Conservation (phyloP, 1,284 basidiomycete genomes). For the Cryptococcus sp. region DNA sequence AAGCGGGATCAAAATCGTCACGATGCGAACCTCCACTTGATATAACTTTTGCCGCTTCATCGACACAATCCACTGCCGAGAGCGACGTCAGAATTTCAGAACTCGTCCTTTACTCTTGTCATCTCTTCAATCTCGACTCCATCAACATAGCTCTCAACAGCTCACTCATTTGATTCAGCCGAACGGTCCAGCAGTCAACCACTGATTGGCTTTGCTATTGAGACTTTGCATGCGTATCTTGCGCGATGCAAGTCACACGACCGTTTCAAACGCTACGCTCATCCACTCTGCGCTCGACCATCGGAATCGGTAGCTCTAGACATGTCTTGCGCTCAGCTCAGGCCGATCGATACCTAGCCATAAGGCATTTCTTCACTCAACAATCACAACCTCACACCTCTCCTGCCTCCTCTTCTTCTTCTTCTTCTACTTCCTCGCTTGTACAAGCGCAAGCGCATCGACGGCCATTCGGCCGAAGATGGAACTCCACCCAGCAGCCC, state of each 20-base stretch:
- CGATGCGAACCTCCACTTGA: background rate
- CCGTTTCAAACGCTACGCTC: conserved; percentile 6
- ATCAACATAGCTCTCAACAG: background rate
- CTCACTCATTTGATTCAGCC: background rate
- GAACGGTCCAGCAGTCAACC: background rate
- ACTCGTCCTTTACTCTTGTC: background rate
- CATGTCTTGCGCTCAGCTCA: conserved; percentile 27
- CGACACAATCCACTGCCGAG: background rate
- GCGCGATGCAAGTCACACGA: conserved; percentile 3
- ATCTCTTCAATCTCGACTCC: too few species aligned
- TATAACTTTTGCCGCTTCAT: too few species aligned
- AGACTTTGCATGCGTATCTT: background rate
- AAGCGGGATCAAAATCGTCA: too few species aligned
- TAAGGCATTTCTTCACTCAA: conserved; percentile 59
- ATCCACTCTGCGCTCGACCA: conserved; percentile 3
- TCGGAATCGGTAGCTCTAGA: background rate
- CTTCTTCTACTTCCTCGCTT: background rate
- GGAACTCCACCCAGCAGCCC: conserved; percentile 15
- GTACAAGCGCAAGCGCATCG: background rate
- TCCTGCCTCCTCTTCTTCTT: background rate
- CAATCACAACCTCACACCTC: conserved; percentile 34
- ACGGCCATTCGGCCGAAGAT: conserved; percentile 8
- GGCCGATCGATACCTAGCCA: conserved; percentile 59
- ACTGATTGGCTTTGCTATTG: background rate
- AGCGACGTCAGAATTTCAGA: background rate